phyloP scores from a whole-genome alignment of 805 yeast species.

The Candida stauntonica region DNA sequence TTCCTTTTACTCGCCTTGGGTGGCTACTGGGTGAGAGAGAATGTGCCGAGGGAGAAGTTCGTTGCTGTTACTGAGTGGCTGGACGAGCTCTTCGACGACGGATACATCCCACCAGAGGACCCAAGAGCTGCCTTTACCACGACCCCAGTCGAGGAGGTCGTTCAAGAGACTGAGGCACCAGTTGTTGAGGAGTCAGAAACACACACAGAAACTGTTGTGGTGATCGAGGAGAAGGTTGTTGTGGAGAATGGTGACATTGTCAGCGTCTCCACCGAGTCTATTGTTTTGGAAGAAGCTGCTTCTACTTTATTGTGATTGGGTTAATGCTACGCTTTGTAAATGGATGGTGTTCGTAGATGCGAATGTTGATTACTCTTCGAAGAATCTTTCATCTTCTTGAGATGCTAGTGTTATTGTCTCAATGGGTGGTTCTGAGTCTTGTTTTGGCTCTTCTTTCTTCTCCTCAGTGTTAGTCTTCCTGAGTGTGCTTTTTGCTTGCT shows the following conservation, averaged over 20 bases:
- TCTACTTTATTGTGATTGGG: slow-evolving; percentile 3
- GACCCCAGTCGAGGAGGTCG: too few species aligned
- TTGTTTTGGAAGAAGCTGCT: slow-evolving; percentile 1
- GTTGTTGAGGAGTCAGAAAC: not conserved
- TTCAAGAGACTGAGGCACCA: too few species aligned
- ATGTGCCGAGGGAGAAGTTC: slow-evolving; percentile 18
- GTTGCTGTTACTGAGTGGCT: slow-evolving; percentile 10
- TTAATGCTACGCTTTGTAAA: not conserved
- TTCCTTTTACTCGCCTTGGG: slow-evolving; percentile 8
- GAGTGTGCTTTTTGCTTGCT: slow-evolving; percentile 6
- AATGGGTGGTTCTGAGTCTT: too few species aligned
- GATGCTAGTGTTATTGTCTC: not conserved
- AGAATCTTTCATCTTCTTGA: slow-evolving; percentile 5
- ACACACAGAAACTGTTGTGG: not conserved
- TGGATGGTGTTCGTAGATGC: too few species aligned
- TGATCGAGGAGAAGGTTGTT: slow-evolving; percentile 8
- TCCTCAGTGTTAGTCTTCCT: too few species aligned
- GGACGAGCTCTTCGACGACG: slow-evolving; percentile 16
- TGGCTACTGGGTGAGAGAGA: slow-evolving; percentile 5
- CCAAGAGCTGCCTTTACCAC: too few species aligned
- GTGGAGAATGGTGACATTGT: slow-evolving; percentile 25
- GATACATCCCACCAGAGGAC: slow-evolving; percentile 1
- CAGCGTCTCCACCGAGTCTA: slow-evolving; percentile 12
- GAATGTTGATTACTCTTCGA: not conserved
- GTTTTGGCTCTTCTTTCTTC: not conserved